phyloP scores from a whole-genome alignment of 1,284 basidiomycete genomes.

The Rhodotorula sp. region DNA sequence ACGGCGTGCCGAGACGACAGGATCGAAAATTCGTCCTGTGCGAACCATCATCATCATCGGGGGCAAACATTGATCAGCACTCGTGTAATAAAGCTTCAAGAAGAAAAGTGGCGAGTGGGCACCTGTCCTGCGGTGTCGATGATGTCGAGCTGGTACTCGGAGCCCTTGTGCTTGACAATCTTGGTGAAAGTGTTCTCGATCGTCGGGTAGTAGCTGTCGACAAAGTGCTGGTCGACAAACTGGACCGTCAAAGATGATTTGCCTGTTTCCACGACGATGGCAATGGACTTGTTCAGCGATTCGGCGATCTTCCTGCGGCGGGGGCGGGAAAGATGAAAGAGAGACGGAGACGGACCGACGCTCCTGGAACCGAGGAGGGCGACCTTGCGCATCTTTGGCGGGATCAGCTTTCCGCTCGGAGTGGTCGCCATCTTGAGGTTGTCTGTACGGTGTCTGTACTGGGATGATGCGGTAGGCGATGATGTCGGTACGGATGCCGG shows the following conservation, averaged over 20 bases:
- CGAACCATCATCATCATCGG: not conserved
- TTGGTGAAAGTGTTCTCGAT: slow-evolving; percentile 89
- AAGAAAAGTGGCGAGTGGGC: not conserved
- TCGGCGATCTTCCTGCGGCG: not conserved
- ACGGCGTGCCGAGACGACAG: slow-evolving; percentile 46
- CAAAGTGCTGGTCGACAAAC: slow-evolving; percentile 61
- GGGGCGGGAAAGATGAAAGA: not conserved
- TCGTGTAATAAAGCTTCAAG: too few species aligned
- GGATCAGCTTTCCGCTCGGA: slow-evolving; percentile 41
- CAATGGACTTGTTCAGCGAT: not conserved
- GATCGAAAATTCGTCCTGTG: slow-evolving; percentile 83
- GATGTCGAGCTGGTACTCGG: slow-evolving; percentile 92
- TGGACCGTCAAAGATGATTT: slow-evolving; percentile 75
- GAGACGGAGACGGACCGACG: slow-evolving; percentile 67
- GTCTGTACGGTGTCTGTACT: not conserved
- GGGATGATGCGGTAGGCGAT: too few species aligned
- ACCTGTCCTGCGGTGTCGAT: slow-evolving; percentile 93
- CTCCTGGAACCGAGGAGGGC: slow-evolving; percentile 75
- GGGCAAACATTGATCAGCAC: not conserved
- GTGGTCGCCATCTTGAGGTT: slow-evolving; percentile 31
- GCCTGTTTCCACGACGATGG: slow-evolving; percentile 52
- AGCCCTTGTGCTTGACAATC: slow-evolving; percentile 75
- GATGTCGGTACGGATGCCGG: too few species aligned
- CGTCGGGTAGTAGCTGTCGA: slow-evolving; percentile 88
- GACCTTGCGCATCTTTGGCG: slow-evolving; percentile 64